Percentiles rank a stretch among this genome's conserved stretches.
phyloP scores from a whole-genome alignment of 257 asterid genomes.

The Penstemon eatonii region DNA sequence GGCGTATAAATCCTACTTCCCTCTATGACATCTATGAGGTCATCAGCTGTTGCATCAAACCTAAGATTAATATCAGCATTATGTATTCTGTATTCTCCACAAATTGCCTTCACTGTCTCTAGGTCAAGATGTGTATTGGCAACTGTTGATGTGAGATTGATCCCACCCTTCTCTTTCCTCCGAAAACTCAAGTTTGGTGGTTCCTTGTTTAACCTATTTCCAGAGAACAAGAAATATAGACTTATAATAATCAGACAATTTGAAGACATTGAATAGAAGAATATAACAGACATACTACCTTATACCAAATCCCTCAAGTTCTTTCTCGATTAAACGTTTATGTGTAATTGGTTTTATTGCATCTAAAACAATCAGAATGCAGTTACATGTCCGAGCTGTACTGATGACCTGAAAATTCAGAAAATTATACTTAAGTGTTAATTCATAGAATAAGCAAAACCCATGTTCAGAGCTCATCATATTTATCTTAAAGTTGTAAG shows the following conservation, averaged over 20 bases:
- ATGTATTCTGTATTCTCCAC: constrained; percentile 93
- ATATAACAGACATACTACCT: constrained; percentile 49
- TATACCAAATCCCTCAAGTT: constrained; percentile 98
- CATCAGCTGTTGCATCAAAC: constrained; percentile 98
- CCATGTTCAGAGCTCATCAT: constrained; percentile 20
- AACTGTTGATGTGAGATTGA: constrained; percentile 88
- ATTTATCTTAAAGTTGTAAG: not conserved
- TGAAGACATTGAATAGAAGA: not conserved
- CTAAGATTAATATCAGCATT: constrained; percentile 88
- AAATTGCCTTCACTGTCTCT: constrained; percentile 94
- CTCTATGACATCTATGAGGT: constrained; percentile 95
- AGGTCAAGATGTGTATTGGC: constrained; percentile 82
- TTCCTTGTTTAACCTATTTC: constrained; percentile 84
- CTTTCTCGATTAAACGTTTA: constrained; percentile 94
- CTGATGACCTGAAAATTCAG: constrained; percentile 75
- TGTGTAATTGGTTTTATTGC: constrained; percentile 99
- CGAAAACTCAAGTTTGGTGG: constrained; percentile 92
- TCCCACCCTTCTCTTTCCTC: constrained; percentile 94
- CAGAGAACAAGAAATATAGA: constrained; percentile 11
- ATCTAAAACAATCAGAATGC: constrained; percentile 93
- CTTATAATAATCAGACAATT: constrained; percentile 4
- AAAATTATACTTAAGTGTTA: constrained; percentile 18
- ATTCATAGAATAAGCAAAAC: constrained; percentile 20
- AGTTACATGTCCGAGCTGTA: constrained; percentile 93
- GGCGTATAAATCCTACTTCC: constrained; percentile 95